Conservation (phyloP, 2,329 filamentous ascomycete species). For the Exserohilum turcica region DNA sequence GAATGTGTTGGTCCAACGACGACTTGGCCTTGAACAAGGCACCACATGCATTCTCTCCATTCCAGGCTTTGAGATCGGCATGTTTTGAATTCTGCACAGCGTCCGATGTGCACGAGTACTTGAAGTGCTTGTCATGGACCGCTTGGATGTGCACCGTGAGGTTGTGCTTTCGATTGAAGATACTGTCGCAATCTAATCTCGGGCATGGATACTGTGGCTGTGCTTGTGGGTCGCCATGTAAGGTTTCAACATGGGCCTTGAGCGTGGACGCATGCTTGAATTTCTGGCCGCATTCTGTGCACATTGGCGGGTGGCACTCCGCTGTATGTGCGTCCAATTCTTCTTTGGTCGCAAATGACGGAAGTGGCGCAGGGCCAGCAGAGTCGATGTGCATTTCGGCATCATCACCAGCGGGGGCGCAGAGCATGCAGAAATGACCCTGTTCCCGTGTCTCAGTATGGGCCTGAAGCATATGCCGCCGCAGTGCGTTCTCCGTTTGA, state of each 20-base stretch:
- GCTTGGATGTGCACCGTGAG: constrained; percentile 78
- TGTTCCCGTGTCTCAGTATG: constrained; percentile 64
- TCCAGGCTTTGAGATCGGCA: constrained; percentile 64
- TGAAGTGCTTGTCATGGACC: constrained; percentile 73
- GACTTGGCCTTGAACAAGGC: constrained; percentile 76
- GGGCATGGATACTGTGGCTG: constrained; percentile 67
- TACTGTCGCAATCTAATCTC: constrained; percentile 70
- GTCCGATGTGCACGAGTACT: constrained; percentile 77
- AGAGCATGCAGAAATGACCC: constrained; percentile 79
- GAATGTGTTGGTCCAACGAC: constrained; percentile 81
- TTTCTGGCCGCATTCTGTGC: constrained; percentile 72
- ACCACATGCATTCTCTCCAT: constrained; percentile 71
- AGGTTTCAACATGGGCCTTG: constrained; percentile 72
- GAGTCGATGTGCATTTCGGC: constrained; percentile 29
- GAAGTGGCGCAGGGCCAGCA: constrained; percentile 8
- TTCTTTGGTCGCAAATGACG: constrained; percentile 70
- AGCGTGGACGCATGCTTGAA: constrained; percentile 63
- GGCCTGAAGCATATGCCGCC: constrained; percentile 70
- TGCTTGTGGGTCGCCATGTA: constrained; percentile 58
- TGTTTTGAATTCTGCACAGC: constrained; percentile 63
- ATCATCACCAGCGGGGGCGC: constrained; percentile 50
- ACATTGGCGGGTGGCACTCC: constrained; percentile 72
- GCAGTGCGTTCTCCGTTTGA: constrained; percentile 72
- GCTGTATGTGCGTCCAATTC: constrained; percentile 76
- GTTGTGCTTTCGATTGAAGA: constrained; percentile 84